Base-by-base conservation (phyloP, 768 basidiomycete species). In the Pleurotus ostreatus region DNA sequence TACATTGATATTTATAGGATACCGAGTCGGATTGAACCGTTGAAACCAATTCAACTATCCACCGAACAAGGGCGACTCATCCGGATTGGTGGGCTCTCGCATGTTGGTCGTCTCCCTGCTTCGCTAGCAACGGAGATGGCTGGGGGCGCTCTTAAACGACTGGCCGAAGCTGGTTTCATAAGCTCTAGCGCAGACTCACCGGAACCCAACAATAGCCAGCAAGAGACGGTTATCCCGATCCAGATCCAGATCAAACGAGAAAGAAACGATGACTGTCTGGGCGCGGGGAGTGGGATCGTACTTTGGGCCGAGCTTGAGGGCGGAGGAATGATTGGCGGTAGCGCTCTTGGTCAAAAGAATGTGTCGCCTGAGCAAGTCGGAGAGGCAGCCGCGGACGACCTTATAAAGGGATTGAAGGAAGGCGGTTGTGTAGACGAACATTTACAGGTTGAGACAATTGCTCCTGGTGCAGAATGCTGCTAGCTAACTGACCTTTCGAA, bases 401-500 rank as follows among this genome's bases (percentile, higher is more conserved):
- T 91, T 7, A 62, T 82, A 37, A 71, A 71, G 57, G 88, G 83
- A 46, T 62, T 91, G 55, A 66, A 75, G 11, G 77, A 81, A n/a
- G 86, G 77, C 5, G 88, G 88, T 25, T 88, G 86, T 60, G 84
- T 91, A 1, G 90, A 92, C 59, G 89, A 88, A 34, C 49, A 58
- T 37, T 46, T 60, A 13, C 60, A 60, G 77, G 84, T 81, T 59
- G 23, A 13, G 37, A 40, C 26, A 37, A 22, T 13, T 8, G 30
- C 49, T 49, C 13, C 16, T 16, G 47, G 22, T 34, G 39, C 46
- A 11, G 56, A 37, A 40, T 25, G 13, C 4, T 18, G 54, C 43
- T 23, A 46, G 54, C 43, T 23, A 46, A 18, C 23, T 37, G 46
- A 15, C 43, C 9, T 55, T 47, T 3, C 23, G 54, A 22, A 44